Percentiles rank a stretch among this genome's conserved stretches.
Conservation (phyloP, 2,329 filamentous ascomycete species). For the Penicillium sp. region DNA sequence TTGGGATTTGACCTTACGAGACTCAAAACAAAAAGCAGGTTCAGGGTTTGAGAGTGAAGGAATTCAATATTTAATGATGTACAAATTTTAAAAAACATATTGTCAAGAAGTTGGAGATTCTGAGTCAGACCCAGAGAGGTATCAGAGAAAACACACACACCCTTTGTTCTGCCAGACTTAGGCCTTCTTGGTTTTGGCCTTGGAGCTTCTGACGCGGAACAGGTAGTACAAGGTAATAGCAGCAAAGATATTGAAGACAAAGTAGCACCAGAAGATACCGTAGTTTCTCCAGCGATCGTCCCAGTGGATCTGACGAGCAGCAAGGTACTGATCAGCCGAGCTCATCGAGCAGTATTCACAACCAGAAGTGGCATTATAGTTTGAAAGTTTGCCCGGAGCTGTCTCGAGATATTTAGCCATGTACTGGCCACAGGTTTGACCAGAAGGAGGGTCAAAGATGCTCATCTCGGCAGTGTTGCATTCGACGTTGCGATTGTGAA, state of each 20-base stretch:
- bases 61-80: too few species aligned
- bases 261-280: slow-evolving; percentile 61
- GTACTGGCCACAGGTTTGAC: slow-evolving; percentile 62
- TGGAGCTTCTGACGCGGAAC: slow-evolving; percentile 42
- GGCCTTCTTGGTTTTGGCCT: slow-evolving; percentile 15
- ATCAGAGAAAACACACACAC: too few species aligned
- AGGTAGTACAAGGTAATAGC: slow-evolving; percentile 57
- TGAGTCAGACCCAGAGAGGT: too few species aligned
- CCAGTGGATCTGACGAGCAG: slow-evolving; percentile 53
- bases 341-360: slow-evolving; percentile 53
- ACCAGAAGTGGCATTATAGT: slow-evolving; percentile 48
- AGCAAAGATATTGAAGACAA: slow-evolving; percentile 58
- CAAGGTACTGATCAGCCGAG: slow-evolving; percentile 41
- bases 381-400: slow-evolving; percentile 56
- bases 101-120: too few species aligned
- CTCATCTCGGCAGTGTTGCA: slow-evolving; percentile 72
- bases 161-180: neutral
- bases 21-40: too few species aligned
- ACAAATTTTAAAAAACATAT: too few species aligned
- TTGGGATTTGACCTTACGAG: too few species aligned
- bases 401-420: slow-evolving; percentile 52
- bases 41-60: too few species aligned
- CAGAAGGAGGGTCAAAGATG: slow-evolving; percentile 60
- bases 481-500: slow-evolving; percentile 65
- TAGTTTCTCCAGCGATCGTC: slow-evolving; percentile 67